Percentiles rank a stretch among this genome's conserved stretches.
Conservation (phyloP, 257 asterid species). For the Ehretia macrophylla region DNA sequence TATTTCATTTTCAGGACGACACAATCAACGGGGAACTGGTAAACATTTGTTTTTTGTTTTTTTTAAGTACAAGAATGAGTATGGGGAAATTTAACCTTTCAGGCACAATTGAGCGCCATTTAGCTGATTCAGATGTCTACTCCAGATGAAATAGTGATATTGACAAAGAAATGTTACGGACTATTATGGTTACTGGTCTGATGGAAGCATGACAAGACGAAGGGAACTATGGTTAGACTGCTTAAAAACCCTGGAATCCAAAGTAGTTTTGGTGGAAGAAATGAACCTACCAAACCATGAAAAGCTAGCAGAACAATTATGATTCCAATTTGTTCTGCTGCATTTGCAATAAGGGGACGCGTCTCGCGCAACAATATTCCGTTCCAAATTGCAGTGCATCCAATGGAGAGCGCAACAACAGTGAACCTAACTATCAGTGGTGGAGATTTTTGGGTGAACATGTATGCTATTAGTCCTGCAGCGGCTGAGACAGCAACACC, state of each 20-base stretch:
- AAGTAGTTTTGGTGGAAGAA: not conserved
- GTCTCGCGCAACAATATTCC: constrained; percentile 6
- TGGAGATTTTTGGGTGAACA: not conserved
- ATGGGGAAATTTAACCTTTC: no score
- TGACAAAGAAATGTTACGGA: no score
- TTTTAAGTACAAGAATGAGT: no score
- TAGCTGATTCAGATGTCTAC: no score
- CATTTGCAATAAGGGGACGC: not conserved
- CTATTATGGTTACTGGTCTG: no score
- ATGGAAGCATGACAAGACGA: not conserved
- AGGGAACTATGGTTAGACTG: not conserved
- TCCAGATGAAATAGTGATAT: no score
- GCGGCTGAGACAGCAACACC: not conserved
- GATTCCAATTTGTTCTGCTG: not conserved
- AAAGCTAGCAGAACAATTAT: not conserved
- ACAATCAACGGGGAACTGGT: no score
- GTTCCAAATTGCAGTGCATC: constrained; percentile 2
- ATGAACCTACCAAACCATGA: not conserved
- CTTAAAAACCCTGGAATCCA: not conserved
- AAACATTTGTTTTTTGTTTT: no score
- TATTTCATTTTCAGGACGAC: no score
- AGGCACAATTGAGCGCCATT: no score
- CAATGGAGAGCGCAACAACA: not conserved
- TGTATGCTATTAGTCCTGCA: not conserved
- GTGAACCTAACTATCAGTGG: not conserved